Conservation (phyloP, 208 protist species). For the Phytomonas sp. region DNA sequence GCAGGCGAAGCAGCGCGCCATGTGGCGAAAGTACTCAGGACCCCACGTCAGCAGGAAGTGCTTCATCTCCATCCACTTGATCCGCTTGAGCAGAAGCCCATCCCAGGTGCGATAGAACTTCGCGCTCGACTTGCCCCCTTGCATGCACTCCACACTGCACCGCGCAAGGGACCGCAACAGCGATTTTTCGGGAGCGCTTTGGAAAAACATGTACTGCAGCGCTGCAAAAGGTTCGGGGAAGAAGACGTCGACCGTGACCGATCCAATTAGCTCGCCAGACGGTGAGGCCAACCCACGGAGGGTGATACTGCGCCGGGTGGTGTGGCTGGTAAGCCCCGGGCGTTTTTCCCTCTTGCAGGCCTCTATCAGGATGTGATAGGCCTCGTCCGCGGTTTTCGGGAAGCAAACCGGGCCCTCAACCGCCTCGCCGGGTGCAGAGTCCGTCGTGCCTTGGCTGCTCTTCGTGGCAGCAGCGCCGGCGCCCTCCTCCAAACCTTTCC, state of each 20-base stretch:
- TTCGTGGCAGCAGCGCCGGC: not conserved
- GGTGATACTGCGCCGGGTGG: slow-evolving; percentile 1
- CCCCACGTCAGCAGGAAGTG: slow-evolving; percentile 47
- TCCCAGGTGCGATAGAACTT: slow-evolving; percentile 64
- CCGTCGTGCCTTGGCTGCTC: too few species aligned
- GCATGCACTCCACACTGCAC: slow-evolving; percentile 29
- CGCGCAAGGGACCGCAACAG: slow-evolving; percentile 42
- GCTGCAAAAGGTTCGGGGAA: slow-evolving; percentile 48
- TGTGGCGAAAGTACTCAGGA: slow-evolving; percentile 50
- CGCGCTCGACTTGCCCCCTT: slow-evolving; percentile 68
- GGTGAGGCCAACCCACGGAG: slow-evolving; percentile 7
- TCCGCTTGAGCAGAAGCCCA: slow-evolving; percentile 60
- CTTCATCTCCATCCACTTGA: slow-evolving; percentile 61
- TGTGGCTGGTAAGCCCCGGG: not conserved
- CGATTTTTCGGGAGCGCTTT: slow-evolving; percentile 18
- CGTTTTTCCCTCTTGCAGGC: not conserved
- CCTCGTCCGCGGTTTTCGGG: not conserved
- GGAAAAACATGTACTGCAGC: slow-evolving; percentile 42
- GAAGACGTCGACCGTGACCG: slow-evolving; percentile 50
- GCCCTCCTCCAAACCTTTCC: not conserved
- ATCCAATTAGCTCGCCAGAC: not conserved
- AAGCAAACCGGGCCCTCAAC: not conserved
- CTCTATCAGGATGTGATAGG: not conserved
- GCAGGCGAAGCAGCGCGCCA: slow-evolving; percentile 21
- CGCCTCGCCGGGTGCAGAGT: too few species aligned